Evolutionary conservation across 2,329 filamentous ascomycete genomes (phyloP).

Genomic region (Neopestalotiopsis rosae): DNA sequence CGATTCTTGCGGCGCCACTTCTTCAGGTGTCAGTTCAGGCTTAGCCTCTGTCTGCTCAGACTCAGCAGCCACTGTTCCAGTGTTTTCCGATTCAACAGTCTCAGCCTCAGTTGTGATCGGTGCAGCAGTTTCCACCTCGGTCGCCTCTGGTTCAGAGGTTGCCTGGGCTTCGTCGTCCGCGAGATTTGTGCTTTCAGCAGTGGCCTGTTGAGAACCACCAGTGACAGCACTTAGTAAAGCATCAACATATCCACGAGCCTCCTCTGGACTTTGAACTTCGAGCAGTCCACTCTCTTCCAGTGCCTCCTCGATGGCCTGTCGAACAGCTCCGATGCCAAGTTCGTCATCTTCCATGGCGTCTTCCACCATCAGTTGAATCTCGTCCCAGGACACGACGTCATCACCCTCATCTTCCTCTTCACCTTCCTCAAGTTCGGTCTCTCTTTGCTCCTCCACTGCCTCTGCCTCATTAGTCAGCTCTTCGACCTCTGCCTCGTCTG

Average conservation of each 20-base stretch:
- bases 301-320: slow-evolving; percentile 60
- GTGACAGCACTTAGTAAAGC: slow-evolving; percentile 56
- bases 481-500: slow-evolving; percentile 29
- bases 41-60: slow-evolving; percentile 24
- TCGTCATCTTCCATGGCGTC: slow-evolving; percentile 64
- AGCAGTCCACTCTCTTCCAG: slow-evolving; percentile 60
- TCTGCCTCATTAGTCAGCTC: slow-evolving; percentile 34
- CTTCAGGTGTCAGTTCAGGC: neutral
- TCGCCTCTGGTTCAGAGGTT: slow-evolving; percentile 13
- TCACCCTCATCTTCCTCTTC: slow-evolving; percentile 29
- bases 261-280: slow-evolving; percentile 47
- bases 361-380: slow-evolving; percentile 60
- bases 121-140: slow-evolving; percentile 28
- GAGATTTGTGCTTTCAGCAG: slow-evolving; percentile 12
- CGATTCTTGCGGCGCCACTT: slow-evolving; percentile 21
- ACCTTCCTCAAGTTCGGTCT: slow-evolving; percentile 19
- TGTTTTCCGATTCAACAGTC: neutral
- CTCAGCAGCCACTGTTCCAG: slow-evolving; percentile 23
- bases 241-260: slow-evolving; percentile 55
- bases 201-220: slow-evolving; percentile 27
- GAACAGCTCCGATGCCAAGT: slow-evolving; percentile 54
- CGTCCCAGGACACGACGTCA: slow-evolving; percentile 54
- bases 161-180: slow-evolving; percentile 5
- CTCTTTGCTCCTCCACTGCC: slow-evolving; percentile 28
- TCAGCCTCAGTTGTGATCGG: slow-evolving; percentile 4